Evolutionary conservation across 164 flowering plant genomes (phyloP), one percentile per base, ranked within the genome.

Genomic region (Chloranthus sessilifolius): DNA sequence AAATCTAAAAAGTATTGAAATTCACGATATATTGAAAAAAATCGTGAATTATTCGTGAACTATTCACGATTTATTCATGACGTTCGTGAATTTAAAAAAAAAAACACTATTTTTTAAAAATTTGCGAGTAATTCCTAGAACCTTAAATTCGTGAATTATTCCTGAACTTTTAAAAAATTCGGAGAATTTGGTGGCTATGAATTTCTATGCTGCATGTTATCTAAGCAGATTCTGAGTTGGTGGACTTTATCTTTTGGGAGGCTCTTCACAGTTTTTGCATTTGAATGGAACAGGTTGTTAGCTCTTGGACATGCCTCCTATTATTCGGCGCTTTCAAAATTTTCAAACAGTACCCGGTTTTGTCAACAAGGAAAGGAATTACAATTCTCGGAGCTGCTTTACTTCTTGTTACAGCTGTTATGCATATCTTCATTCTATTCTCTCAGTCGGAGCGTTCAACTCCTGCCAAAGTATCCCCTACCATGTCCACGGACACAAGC

Each of bases 361-460:
- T 80, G 11, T 72, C 81, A 1, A 73, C 94, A 7, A 80, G 88
- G 90, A 65, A 71, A 67, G 86, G 80, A 59, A 52, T 80, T 50
- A 74, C 71, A 29, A 48, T 73, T 20, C 55, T 71, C 4, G 74
- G 65, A 23, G 58, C 58, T 34, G 62, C 69, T 43, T 54, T 88
- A 63, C 69, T 58, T 19, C 48, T 80, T 8, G 74, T 83, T 24
- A 66, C 72, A 9, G n/a, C 73, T 38, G 50, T 78, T 5, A 80
- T 87, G 96, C 83, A 82, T 37, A 61, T 78, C 12, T 72, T 87
- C 28, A 74, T 87, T 40, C 43, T 66, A n/a, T 76, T 67, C 58
- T 72, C 96, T 14, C 81, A 81, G 53, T 62, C 95, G n/a, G 83
- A 81, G 55, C 73, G 68, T 40, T 74, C 79, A 4, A 70, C 63